Conservation (phyloP, 2,329 filamentous ascomycete genomes). For the Thermothelomyces thermophilus region DNA sequence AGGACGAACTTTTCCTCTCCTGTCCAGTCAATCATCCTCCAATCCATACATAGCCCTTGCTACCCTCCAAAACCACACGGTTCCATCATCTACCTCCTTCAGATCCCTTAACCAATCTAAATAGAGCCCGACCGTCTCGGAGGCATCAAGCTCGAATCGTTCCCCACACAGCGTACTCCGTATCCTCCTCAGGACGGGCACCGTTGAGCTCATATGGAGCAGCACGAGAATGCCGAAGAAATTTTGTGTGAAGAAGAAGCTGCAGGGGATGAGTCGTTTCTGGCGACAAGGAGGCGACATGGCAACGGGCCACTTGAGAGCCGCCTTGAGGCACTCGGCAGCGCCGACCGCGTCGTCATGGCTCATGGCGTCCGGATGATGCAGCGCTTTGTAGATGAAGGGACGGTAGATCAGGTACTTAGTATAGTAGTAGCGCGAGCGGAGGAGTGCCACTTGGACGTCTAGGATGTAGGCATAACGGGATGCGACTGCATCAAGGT, state of each 20-base stretch:
- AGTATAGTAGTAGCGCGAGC: slow-evolving; percentile 53
- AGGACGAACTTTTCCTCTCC: not conserved
- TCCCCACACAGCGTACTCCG: slow-evolving; percentile 41
- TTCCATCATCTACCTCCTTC: slow-evolving; percentile 46
- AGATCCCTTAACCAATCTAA: slow-evolving; percentile 56
- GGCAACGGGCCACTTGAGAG: slow-evolving; percentile 54
- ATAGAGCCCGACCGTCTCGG: slow-evolving; percentile 44
- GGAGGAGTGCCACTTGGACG: slow-evolving; percentile 49
- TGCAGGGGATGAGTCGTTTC: slow-evolving; percentile 52
- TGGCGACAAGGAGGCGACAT: slow-evolving; percentile 50
- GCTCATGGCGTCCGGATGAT: slow-evolving; percentile 48
- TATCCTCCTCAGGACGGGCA: slow-evolving; percentile 44
- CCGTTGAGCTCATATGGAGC: slow-evolving; percentile 47
- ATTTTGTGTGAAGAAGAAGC: slow-evolving; percentile 58
- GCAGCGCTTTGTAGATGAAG: slow-evolving; percentile 53
- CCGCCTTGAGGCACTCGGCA: slow-evolving; percentile 50
- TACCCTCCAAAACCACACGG: slow-evolving; percentile 50
- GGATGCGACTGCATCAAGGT: slow-evolving; percentile 38
- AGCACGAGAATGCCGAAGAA: slow-evolving; percentile 53
- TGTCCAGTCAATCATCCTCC: slow-evolving; percentile 22
- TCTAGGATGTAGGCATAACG: slow-evolving; percentile 48
- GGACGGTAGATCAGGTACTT: slow-evolving; percentile 53
- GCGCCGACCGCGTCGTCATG: slow-evolving; percentile 48
- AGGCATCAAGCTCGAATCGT: slow-evolving; percentile 45
- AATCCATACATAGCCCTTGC: slow-evolving; percentile 41